These are phyloP conservation scores for Corrigiola litoralis DNA, from an alignment of 179 eudicot genomes.

Conservation along the genomic window DNA sequence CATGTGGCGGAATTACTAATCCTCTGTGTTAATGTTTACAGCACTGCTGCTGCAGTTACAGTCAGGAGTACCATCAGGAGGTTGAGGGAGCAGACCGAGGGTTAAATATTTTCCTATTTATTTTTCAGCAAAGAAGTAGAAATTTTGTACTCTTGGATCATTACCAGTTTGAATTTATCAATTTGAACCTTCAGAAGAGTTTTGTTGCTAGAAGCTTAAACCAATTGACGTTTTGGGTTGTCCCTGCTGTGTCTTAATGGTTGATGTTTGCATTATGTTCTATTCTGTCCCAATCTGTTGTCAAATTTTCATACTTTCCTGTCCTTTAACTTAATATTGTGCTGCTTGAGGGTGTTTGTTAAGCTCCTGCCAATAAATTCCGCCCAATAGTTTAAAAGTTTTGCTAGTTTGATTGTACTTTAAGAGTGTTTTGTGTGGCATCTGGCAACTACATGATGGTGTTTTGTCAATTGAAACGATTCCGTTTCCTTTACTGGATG, in stretches of 20 bases:
- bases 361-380: too few relatives aligned
- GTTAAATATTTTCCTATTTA: slow-evolving; percentile 18
- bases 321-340: too few relatives aligned
- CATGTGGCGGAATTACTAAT: neutral
- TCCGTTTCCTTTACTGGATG: too few relatives aligned
- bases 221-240: neutral
- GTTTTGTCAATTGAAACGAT: too few relatives aligned
- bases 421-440: too few relatives aligned
- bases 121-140: neutral
- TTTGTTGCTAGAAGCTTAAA: neutral
- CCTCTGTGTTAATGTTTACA: slow-evolving; percentile 14
- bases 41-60: slow-evolving; percentile 84
- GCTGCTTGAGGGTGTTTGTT: too few relatives aligned
- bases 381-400: too few relatives aligned
- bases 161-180: neutral
- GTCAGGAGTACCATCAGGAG: slow-evolving; percentile 81
- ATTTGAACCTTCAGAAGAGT: slow-evolving; percentile 6
- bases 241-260: neutral
- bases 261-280: too few relatives aligned
- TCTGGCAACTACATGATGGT: too few relatives aligned
- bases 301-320: too few relatives aligned
- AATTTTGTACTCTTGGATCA: slow-evolving; percentile 9
- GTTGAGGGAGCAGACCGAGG: slow-evolving; percentile 84
- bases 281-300: too few relatives aligned
- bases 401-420: too few relatives aligned